These are phyloP conservation scores for Stipa capillata DNA, from an alignment of 176 grass and related monocot genomes.

Conservation along the genomic window DNA sequence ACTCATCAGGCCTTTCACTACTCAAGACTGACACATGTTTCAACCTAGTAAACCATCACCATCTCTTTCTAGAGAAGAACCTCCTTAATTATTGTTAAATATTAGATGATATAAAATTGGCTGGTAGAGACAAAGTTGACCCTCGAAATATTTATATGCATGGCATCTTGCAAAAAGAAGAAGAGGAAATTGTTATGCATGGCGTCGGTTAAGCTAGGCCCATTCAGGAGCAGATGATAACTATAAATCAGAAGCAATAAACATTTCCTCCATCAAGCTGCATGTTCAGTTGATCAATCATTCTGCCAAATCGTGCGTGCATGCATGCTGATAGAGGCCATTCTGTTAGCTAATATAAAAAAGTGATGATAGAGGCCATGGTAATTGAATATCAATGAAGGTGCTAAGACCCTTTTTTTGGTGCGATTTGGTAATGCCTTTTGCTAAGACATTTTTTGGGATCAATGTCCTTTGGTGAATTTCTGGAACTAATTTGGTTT, in stretches of 20 bases:
- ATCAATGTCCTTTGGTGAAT: not conserved
- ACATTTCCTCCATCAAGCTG: not conserved
- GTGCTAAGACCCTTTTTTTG: not conserved
- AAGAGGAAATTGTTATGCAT: slow-evolving; percentile 15
- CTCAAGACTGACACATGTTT: slow-evolving; percentile 22
- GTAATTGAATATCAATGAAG: not conserved
- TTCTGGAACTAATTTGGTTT: not conserved
- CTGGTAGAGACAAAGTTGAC: slow-evolving; percentile 37
- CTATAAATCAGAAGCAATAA: slow-evolving; percentile 2
- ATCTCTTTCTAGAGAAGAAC: slow-evolving; percentile 19
- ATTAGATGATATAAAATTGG: slow-evolving; percentile 26
- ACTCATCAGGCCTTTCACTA: slow-evolving; percentile 12
- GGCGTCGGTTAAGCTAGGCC: slow-evolving; percentile 3
- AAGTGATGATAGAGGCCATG: not conserved
- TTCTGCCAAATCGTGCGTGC: not conserved
- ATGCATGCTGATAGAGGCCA: not conserved
- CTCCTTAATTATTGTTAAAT: slow-evolving; percentile 30
- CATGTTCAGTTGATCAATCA: not conserved
- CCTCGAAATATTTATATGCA: slow-evolving; percentile 20
- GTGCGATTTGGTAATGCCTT: no score
- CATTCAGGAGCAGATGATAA: not conserved
- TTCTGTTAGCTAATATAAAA: not conserved
- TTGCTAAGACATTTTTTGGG: not conserved
- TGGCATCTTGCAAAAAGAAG: slow-evolving; percentile 4
- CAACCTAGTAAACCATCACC: slow-evolving; percentile 11